phyloP scores from a whole-genome alignment of 148 eudicot species.

The Hydrangea macrophylla region DNA sequence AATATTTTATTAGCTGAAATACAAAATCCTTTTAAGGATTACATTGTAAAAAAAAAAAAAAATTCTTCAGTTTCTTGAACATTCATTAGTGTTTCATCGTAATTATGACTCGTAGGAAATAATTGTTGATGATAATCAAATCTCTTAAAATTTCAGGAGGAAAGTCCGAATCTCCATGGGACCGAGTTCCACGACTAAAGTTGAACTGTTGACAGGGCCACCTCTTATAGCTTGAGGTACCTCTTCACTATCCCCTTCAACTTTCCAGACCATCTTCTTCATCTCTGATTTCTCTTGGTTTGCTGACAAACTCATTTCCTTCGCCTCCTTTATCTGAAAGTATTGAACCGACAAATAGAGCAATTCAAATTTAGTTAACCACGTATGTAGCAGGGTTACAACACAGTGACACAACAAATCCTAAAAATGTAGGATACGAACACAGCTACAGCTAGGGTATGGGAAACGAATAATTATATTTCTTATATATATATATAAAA shows the following conservation, averaged over 20 bases:
- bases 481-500: too few species aligned
- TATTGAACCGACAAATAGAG: not conserved
- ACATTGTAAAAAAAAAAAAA: not conserved
- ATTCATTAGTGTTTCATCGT: not conserved
- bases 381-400: too few species aligned
- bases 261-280: conserved; percentile 64
- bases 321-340: conserved; percentile 55
- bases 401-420: too few species aligned
- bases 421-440: too few species aligned
- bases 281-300: conserved; percentile 76
- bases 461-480: too few species aligned
- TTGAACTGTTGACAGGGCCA: conserved; percentile 41
- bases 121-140: conserved; percentile 1
- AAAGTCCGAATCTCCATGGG: conserved; percentile 93
- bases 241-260: conserved; percentile 39
- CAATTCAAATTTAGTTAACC: too few species aligned
- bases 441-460: too few species aligned
- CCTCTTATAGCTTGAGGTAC: conserved; percentile 47
- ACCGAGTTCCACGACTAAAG: conserved; percentile 75
- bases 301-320: conserved; percentile 84
- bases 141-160: conserved; percentile 40
- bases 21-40: too few species aligned
- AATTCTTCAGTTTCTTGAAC: not conserved
- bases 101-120: too few species aligned
- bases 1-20: too few species aligned